Evolutionary conservation across 2,329 filamentous ascomycete genomes (phyloP).

Genomic region (Xylariaceae sp.): DNA sequence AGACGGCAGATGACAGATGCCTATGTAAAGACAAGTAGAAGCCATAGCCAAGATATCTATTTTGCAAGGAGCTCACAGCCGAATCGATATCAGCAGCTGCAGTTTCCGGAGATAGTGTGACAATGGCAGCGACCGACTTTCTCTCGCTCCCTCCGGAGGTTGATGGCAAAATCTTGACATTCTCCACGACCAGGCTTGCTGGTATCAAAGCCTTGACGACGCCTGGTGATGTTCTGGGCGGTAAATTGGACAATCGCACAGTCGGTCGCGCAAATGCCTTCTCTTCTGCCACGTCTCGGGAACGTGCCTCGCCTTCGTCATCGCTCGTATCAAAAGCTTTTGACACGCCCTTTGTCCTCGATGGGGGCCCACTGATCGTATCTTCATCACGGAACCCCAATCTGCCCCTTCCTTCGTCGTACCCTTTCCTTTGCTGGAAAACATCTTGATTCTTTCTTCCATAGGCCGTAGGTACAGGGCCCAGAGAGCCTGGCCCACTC

Average conservation of each 20-base stretch:
- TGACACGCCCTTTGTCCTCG: constrained; percentile 59
- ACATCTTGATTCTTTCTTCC: constrained; percentile 53
- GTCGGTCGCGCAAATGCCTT: constrained; percentile 62
- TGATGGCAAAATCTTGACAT: constrained; percentile 66
- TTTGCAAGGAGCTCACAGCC: constrained; percentile 74
- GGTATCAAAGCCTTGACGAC: constrained; percentile 60
- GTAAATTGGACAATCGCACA: constrained; percentile 58
- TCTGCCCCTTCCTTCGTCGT: constrained; percentile 30
- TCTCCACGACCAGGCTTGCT: constrained; percentile 63
- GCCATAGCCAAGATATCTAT: constrained; percentile 81
- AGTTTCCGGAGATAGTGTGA: constrained; percentile 77
- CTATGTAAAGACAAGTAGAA: constrained; percentile 78
- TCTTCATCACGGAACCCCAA: constrained; percentile 42
- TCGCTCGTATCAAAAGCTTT: constrained; percentile 71
- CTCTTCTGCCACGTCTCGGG: constrained; percentile 51
- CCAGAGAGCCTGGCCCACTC: constrained; percentile 63
- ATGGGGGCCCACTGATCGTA: constrained; percentile 18
- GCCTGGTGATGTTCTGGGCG: constrained; percentile 57
- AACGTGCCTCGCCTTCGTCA: constrained; percentile 49
- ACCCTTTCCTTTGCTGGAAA: constrained; percentile 38
- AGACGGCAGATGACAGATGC: constrained; percentile 76
- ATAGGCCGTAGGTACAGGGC: constrained; percentile 49
- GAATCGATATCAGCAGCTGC: constrained; percentile 80
- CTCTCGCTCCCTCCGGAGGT: constrained; percentile 58
- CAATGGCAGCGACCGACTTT: constrained; percentile 73